These are phyloP conservation scores for Pichia sp. DNA, from an alignment of 1,139 yeast genomes.

Conservation along the genomic window DNA sequence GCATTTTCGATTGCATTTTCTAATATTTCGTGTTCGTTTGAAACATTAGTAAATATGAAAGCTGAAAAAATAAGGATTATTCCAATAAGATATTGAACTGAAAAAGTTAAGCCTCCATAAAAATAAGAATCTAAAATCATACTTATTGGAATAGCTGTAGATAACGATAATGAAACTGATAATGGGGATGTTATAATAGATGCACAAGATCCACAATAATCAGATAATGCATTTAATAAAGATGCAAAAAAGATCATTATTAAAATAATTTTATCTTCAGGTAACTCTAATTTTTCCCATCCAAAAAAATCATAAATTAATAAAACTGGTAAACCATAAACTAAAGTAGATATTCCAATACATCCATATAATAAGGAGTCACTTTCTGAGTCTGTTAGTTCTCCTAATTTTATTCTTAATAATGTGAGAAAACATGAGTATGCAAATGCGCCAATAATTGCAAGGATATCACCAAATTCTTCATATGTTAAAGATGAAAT, in stretches of 20 bases:
- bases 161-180: conserved; percentile 46
- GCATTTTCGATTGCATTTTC: conserved; percentile 46
- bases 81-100: conserved; percentile 39
- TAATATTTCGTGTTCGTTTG: conserved; percentile 42
- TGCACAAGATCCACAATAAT: conserved; percentile 45
- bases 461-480: conserved; percentile 44
- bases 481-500: conserved; percentile 11
- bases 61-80: conserved; percentile 42
- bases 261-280: conserved; percentile 36
- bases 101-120: conserved; percentile 33
- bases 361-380: conserved; percentile 45
- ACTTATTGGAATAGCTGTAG: conserved; percentile 49
- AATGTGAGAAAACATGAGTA: conserved; percentile 43
- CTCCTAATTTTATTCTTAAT: conserved; percentile 42
- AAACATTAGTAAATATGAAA: conserved; percentile 42
- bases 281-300: conserved; percentile 39
- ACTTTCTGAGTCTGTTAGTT: conserved; percentile 38
- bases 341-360: conserved; percentile 40
- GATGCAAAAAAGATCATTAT: conserved; percentile 40
- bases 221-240: conserved; percentile 43
- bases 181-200: conserved; percentile 50
- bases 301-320: conserved; percentile 32
- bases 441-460: conserved; percentile 42
- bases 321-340: conserved; percentile 38
- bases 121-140: conserved; percentile 40